Conservation (phyloP, 305 asterid genomes). For the Galium porrigens region DNA sequence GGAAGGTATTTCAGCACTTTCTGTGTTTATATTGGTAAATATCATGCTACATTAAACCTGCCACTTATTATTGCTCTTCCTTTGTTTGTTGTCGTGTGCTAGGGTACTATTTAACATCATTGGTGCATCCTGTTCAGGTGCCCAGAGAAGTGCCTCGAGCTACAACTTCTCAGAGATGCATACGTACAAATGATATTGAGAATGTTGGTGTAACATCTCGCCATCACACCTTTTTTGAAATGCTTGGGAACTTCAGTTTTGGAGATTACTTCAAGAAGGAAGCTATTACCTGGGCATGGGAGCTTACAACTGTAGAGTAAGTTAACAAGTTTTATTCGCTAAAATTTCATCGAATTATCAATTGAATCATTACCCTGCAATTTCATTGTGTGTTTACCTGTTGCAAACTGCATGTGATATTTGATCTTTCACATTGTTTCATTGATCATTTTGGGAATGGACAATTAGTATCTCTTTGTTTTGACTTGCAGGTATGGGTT, state of each 20-base stretch:
- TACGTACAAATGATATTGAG: constrained; percentile 82
- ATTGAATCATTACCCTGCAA: background rate
- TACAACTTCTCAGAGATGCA: constrained; percentile 85
- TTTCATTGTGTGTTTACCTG: background rate
- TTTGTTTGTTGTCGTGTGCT: background rate
- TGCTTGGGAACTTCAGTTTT: constrained; percentile 96
- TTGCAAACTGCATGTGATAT: background rate
- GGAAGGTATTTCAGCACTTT: constrained; percentile 40
- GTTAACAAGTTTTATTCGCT: constrained; percentile 11
- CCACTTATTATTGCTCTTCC: background rate
- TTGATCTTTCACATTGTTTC: background rate
- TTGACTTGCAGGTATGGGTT: constrained; percentile 45
- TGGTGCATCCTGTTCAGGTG: constrained; percentile 33
- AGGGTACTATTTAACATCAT: constrained; percentile 15
- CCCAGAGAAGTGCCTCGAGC: constrained; percentile 86
- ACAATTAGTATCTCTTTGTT: background rate
- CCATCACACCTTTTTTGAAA: constrained; percentile 93
- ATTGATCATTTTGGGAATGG: background rate
- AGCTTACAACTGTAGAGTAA: constrained; percentile 71
- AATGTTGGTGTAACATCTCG: constrained; percentile 88
- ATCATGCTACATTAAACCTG: background rate
- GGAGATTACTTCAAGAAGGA: constrained; percentile 94
- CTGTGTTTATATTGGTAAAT: background rate
- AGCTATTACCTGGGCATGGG: constrained; percentile 97
- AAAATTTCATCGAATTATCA: background rate